Conservation (phyloP, 306 rosid species). For the Lathyrus aphaca region DNA sequence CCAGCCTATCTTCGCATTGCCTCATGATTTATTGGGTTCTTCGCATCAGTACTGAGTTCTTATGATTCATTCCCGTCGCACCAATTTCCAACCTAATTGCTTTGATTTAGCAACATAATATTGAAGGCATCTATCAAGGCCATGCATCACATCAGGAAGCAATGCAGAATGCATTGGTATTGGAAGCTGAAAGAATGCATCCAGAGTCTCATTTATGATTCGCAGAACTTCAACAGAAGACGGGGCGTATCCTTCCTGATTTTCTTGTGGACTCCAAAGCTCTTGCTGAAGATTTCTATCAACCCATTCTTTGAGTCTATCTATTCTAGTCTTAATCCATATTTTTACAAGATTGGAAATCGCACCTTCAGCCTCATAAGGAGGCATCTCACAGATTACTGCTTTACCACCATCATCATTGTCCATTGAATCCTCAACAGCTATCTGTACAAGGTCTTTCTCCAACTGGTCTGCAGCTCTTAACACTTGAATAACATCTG, state of each 20-base stretch:
- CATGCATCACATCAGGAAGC: slow-evolving; percentile 91
- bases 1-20: too few relatives aligned
- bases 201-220: slow-evolving; percentile 82
- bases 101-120: slow-evolving; percentile 73
- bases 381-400: slow-evolving; percentile 98
- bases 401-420: slow-evolving; percentile 98
- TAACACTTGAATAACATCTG: slow-evolving; percentile 92
- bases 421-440: slow-evolving; percentile 93
- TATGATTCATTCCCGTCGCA: too few relatives aligned
- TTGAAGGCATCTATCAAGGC: slow-evolving; percentile 93
- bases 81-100: too few relatives aligned
- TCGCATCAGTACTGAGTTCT: too few relatives aligned
- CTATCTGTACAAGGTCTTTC: slow-evolving; percentile 95
- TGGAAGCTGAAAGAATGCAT: slow-evolving; percentile 92
- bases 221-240: slow-evolving; percentile 95
- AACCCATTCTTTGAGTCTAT: slow-evolving; percentile 89
- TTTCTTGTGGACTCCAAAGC: slow-evolving; percentile 77
- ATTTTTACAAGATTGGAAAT: slow-evolving; percentile 88
- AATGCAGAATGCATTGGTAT: slow-evolving; percentile 94
- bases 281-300: slow-evolving; percentile 96
- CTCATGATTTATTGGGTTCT: too few relatives aligned
- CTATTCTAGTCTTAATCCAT: slow-evolving; percentile 90
- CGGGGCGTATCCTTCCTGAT: slow-evolving; percentile 82
- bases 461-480: slow-evolving; percentile 97
- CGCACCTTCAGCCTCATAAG: slow-evolving; percentile 91